Percentiles rank a stretch among this genome's conserved stretches.
phyloP scores from a whole-genome alignment of 306 rosid species.

The Quercus alba region DNA sequence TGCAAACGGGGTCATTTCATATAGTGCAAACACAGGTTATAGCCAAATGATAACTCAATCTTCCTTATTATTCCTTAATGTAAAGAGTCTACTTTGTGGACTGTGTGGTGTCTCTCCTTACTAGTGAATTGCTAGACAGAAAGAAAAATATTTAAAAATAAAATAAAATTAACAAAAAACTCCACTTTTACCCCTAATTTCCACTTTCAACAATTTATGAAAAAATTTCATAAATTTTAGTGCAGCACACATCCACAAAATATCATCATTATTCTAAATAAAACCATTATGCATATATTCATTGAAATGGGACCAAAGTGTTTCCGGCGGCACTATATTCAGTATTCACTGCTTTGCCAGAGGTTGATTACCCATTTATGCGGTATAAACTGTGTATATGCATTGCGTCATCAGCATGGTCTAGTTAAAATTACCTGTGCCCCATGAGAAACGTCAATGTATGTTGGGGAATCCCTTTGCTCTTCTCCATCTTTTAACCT shows the following conservation, averaged over 20 bases:
- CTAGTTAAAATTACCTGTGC: conserved; percentile 20
- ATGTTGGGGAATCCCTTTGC: conserved; percentile 27
- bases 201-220: no score
- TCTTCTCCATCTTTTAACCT: conserved; percentile 45
- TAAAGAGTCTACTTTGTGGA: no score
- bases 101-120: no score
- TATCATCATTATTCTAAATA: not conserved
- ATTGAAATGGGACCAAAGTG: not conserved
- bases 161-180: no score
- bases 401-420: not conserved
- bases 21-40: no score
- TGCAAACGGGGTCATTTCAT: not conserved
- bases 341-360: not conserved
- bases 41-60: not conserved
- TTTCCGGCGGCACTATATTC: not conserved
- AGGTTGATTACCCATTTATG: not conserved
- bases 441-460: conserved; percentile 2
- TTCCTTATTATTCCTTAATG: no score
- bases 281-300: not conserved
- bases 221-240: not conserved
- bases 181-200: no score
- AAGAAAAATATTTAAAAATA: no score
- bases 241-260: not conserved
- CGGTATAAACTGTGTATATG: not conserved
- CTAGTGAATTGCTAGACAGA: no score